These are phyloP conservation scores for Cinnamomum chago DNA, from an alignment of 164 flowering plant species.

Conservation along the genomic window DNA sequence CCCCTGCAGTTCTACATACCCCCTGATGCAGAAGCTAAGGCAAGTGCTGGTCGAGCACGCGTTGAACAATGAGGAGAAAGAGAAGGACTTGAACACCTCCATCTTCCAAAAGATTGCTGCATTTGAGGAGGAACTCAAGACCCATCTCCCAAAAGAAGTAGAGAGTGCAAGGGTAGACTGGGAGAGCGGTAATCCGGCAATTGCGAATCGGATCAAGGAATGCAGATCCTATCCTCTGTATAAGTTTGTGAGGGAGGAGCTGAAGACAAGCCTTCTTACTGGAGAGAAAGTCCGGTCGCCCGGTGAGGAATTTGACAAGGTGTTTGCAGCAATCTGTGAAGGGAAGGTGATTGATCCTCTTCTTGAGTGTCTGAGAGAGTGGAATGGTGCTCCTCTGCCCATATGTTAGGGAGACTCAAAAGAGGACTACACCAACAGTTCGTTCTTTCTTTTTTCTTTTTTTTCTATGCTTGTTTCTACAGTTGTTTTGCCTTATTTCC, in stretches of 20 bases:
- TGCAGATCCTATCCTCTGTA: slow-evolving; percentile 46
- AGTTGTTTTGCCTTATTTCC: too few relatives aligned
- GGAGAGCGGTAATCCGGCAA: slow-evolving; percentile 23
- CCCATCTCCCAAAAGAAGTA: slow-evolving; percentile 35
- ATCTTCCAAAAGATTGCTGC: slow-evolving; percentile 30
- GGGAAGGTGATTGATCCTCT: slow-evolving; percentile 45
- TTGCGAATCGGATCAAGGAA: slow-evolving; percentile 36
- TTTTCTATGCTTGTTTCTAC: too few relatives aligned
- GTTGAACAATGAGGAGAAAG: slow-evolving; percentile 19
- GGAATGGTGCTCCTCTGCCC: slow-evolving; percentile 32
- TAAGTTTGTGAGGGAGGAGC: slow-evolving; percentile 30
- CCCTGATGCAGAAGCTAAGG: slow-evolving; percentile 42
- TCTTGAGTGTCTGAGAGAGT: slow-evolving; percentile 32
- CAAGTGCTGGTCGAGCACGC: slow-evolving; percentile 43
- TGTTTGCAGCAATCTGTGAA: slow-evolving; percentile 32
- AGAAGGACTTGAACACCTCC: slow-evolving; percentile 20
- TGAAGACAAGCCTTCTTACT: slow-evolving; percentile 27
- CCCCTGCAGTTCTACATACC: slow-evolving; percentile 34
- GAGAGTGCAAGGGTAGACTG: slow-evolving; percentile 21
- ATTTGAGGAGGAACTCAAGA: slow-evolving; percentile 43
- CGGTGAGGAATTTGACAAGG: slow-evolving; percentile 42
- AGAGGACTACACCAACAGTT: too few relatives aligned
- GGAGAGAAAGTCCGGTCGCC: slow-evolving; percentile 35
- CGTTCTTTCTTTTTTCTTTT: too few relatives aligned
- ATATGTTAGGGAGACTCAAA: not conserved